Evolutionary conservation across 495 filamentous ascomycete genomes (phyloP).

Genomic region (Neurospora sp.): DNA sequence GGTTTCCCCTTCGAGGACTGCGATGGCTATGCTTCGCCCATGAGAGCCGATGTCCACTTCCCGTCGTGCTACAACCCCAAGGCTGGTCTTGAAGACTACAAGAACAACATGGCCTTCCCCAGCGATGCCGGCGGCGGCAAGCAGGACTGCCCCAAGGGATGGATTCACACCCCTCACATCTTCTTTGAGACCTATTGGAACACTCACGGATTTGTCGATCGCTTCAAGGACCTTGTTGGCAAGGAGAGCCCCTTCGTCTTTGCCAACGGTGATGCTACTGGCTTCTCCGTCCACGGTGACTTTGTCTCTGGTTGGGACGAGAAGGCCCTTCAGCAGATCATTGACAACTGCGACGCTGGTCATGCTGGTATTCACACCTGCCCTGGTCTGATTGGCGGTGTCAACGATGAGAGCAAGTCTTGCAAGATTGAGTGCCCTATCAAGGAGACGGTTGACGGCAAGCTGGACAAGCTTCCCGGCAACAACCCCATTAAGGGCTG

Average conservation of each 20-base stretch:
- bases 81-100: conserved; percentile 41
- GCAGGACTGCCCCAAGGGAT: conserved; percentile 49
- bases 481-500: conserved; percentile 43
- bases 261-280: conserved; percentile 49
- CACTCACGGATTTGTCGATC: conserved; percentile 42
- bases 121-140: conserved; percentile 42
- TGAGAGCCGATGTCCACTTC: conserved; percentile 47
- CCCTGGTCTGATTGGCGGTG: conserved; percentile 33
- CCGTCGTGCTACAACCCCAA: conserved; percentile 49
- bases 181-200: conserved; percentile 63
- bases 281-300: conserved; percentile 54
- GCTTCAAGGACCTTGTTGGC: conserved; percentile 43
- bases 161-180: conserved; percentile 46
- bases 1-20: conserved; percentile 43
- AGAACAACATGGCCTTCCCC: conserved; percentile 42
- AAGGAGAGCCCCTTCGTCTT: conserved; percentile 56
- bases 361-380: conserved; percentile 46
- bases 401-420: conserved; percentile 26
- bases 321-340: conserved; percentile 47
- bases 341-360: conserved; percentile 46
- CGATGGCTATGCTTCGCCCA: conserved; percentile 42
- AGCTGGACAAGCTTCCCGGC: conserved; percentile 43
- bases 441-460: conserved; percentile 20
- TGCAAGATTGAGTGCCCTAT: conserved; percentile 41
- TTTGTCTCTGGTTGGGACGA: conserved; percentile 67